A percentile compares a stretch with the other conserved stretches of the same genome.
These are phyloP conservation scores for Colletotrichum musicola DNA, from an alignment of 2,329 filamentous ascomycete genomes.

Conservation along the genomic window DNA sequence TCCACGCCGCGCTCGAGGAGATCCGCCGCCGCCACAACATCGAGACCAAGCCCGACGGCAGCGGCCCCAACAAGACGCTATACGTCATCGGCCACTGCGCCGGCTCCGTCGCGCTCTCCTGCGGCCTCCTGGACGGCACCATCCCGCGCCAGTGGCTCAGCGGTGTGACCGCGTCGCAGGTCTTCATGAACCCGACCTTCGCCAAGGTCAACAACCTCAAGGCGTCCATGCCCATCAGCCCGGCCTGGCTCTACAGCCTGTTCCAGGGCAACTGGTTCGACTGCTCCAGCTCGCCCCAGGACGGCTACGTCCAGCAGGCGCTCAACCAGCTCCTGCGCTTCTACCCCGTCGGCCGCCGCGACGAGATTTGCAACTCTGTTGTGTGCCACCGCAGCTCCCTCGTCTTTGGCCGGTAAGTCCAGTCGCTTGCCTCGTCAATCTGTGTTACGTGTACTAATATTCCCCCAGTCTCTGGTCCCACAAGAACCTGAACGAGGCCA, in stretches of 20 bases:
- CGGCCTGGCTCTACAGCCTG: constrained; percentile 62
- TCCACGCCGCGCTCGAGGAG: constrained; percentile 65
- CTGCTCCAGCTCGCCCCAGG: constrained; percentile 60
- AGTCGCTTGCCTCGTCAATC: neutral
- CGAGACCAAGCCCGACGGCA: constrained; percentile 28
- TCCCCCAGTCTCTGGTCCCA: constrained; percentile 65
- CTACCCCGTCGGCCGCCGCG: constrained; percentile 62
- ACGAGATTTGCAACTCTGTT: constrained; percentile 72
- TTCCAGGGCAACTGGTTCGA: constrained; percentile 68
- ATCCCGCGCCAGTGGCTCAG: constrained; percentile 68
- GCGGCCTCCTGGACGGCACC: constrained; percentile 71
- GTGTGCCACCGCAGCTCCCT: constrained; percentile 71
- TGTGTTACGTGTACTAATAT: neutral
- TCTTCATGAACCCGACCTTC: constrained; percentile 74
- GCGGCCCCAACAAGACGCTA: constrained; percentile 50
- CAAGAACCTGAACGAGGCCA: constrained; percentile 73
- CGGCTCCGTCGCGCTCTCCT: constrained; percentile 70
- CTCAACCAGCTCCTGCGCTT: constrained; percentile 70
- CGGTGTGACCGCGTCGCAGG: constrained; percentile 70
- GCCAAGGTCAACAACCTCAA: constrained; percentile 68
- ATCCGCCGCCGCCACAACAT: constrained; percentile 57
- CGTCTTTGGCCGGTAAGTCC: constrained; percentile 67
- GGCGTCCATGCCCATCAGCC: constrained; percentile 59
- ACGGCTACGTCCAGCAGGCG: constrained; percentile 61
- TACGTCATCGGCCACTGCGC: constrained; percentile 74